Evolutionary conservation across 495 filamentous ascomycete species (phyloP).

Genomic region (Trichoderma reesei): DNA sequence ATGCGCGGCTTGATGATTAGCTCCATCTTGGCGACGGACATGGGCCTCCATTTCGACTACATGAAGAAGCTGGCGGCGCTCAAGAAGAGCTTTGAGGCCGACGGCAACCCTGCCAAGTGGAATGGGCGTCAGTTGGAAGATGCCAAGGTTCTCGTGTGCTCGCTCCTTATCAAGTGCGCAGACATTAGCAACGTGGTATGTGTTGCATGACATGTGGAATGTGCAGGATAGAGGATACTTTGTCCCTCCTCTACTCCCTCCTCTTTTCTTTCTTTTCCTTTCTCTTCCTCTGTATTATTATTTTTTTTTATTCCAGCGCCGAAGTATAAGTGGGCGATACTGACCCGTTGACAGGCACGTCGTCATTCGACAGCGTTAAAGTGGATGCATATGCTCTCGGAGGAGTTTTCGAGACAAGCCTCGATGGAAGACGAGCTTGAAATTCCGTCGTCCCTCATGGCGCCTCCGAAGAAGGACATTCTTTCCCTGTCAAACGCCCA

Average conservation of each 20-base stretch:
- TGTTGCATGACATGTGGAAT: constrained; percentile 11
- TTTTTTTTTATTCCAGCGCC: no score
- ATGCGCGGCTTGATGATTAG: constrained; percentile 89
- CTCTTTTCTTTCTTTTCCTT: no score
- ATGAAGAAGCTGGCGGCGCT: constrained; percentile 74
- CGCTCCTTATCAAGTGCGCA: constrained; percentile 91
- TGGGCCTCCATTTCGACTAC: constrained; percentile 93
- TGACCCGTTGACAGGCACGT: constrained; percentile 49
- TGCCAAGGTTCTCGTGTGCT: constrained; percentile 69
- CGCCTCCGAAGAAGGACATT: constrained; percentile 73
- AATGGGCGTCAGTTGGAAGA: constrained; percentile 57
- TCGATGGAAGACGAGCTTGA: constrained; percentile 81
- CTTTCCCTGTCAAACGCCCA: constrained; percentile 78
- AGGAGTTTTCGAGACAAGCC: constrained; percentile 89
- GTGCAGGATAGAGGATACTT: not conserved
- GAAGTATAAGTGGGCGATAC: not conserved
- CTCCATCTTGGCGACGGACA: constrained; percentile 91
- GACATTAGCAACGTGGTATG: constrained; percentile 96
- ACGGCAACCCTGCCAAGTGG: constrained; percentile 56
- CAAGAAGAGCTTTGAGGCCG: constrained; percentile 62
- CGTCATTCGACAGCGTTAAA: constrained; percentile 68
- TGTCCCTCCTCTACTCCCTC: no score
- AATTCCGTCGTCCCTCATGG: constrained; percentile 77
- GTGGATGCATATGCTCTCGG: constrained; percentile 86
- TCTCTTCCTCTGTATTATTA: no score